Percentiles rank a stretch among this genome's conserved stretches.
Evolutionary conservation across 805 yeast genomes (phyloP).

Genomic region (Saccharomyces mikatae): DNA sequence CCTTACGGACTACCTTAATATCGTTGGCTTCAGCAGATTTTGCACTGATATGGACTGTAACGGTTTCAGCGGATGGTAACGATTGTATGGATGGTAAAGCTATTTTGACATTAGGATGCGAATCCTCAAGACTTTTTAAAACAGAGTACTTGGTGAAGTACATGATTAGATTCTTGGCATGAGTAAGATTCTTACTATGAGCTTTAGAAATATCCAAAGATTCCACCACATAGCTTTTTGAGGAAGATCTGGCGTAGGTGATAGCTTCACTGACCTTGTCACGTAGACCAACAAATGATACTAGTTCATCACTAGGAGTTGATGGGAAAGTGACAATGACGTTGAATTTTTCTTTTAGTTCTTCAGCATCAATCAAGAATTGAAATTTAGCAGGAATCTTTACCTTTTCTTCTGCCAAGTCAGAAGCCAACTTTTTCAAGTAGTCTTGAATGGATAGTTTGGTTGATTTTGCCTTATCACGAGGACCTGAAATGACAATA

Average conservation of each 20-base stretch:
- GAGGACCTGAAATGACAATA: constrained; percentile 59
- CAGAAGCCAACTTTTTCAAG: constrained; percentile 37
- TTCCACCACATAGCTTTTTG: constrained; percentile 54
- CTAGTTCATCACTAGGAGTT: constrained; percentile 38
- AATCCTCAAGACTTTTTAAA: constrained; percentile 36
- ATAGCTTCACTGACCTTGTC: constrained; percentile 53
- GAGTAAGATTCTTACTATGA: constrained; percentile 69
- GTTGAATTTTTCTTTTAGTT: constrained; percentile 43
- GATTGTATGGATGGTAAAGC: constrained; percentile 39
- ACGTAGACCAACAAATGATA: constrained; percentile 59
- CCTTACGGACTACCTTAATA: constrained; percentile 58
- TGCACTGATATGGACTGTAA: constrained; percentile 57
- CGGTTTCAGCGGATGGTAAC: constrained; percentile 40
- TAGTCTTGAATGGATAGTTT: constrained; percentile 42
- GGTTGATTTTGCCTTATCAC: constrained; percentile 52
- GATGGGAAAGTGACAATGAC: constrained; percentile 53
- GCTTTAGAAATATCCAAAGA: constrained; percentile 80
- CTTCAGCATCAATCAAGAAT: constrained; percentile 53
- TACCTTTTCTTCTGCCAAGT: constrained; percentile 46
- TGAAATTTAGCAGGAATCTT: constrained; percentile 63
- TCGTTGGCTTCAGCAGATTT: constrained; percentile 39
- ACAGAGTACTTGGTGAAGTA: constrained; percentile 49
- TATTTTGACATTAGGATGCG: constrained; percentile 38
- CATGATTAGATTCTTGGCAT: constrained; percentile 68
- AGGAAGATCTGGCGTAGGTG: constrained; percentile 48